A percentile compares a stretch with the other conserved stretches of the same genome.
These are phyloP conservation scores for Paraphaeosphaeria minitans DNA, from an alignment of 2,329 filamentous ascomycete species.

Conservation along the genomic window DNA sequence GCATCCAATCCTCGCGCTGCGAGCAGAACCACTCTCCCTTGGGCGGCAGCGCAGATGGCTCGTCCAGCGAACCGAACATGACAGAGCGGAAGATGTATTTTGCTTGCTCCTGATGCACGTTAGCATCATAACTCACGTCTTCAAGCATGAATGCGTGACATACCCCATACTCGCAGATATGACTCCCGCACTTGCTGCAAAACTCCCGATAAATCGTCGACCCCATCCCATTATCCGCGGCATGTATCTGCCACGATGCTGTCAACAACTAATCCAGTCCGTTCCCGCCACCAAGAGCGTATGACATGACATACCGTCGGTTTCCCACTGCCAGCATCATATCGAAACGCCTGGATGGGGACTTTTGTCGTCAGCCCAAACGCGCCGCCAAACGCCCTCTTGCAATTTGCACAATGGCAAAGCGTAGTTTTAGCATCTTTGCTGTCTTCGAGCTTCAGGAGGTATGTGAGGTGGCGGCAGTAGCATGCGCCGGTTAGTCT, in stretches of 20 bases:
- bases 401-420: constrained; percentile 61
- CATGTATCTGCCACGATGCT: constrained; percentile 45
- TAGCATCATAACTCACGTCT: neutral
- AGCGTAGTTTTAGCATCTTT: constrained; percentile 58
- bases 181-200: constrained; percentile 58
- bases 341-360: constrained; percentile 50
- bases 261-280: too few relatives aligned
- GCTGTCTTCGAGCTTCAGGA: constrained; percentile 50
- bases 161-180: constrained; percentile 57
- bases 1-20: neutral
- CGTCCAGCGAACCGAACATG: neutral
- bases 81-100: neutral
- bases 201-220: constrained; percentile 57
- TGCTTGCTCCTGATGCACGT: neutral
- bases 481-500: constrained; percentile 52
- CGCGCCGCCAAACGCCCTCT: constrained; percentile 58
- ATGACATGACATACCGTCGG: constrained; percentile 21
- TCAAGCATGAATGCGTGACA: neutral
- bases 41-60: neutral
- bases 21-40: constrained; percentile 4
- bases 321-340: constrained; percentile 35
- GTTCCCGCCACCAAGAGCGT: too few relatives aligned
- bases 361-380: constrained; percentile 61
- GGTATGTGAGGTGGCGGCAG: constrained; percentile 56
- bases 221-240: constrained; percentile 58